Base-by-base conservation (phyloP, 2,329 filamentous ascomycete genomes). In the Colletotrichum orchidophilum region DNA sequence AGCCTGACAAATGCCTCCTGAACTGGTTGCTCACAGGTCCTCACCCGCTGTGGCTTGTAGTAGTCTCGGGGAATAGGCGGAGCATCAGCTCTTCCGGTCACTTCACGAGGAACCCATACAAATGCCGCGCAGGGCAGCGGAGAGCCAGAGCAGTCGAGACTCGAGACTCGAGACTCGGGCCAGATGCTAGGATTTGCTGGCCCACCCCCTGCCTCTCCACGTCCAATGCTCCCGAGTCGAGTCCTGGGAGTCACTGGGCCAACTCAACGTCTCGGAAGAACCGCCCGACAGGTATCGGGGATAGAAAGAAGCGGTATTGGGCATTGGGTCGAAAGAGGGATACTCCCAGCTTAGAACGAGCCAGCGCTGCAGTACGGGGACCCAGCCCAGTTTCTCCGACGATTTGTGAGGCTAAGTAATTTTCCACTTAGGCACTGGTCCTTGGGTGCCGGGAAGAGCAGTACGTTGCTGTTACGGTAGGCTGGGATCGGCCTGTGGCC, bases 111-210 rank as follows among this genome's bases (percentile, higher is more conserved):
- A 18, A 46, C 39, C 15, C 39, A 15, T 18, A 46, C 15, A 46
- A 18, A 9, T 46, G n/a, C 39, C 8, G 39, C 39, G 39, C 49
- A 63, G 18, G 29, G 46, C 24, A 63, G 12, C 29, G 21, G 54
- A 54, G 29, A 46, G 39, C 18, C 18, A 18, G 39, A 46, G 39
- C 39, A 46, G 39, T 46, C 39, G 7, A 46, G 6, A 46, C 39
- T 46, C 39, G 39, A n/a, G n/a, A n/a, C n/a, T 24, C 42, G 31
- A 42, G 42, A 69, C 42, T 42, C 33, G 24, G 55, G 42, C 53
- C 66, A 65, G 39, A 59, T 69, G 60, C 53, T 61, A 69, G 53
- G n/a, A n/a, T n/a, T n/a, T n/a, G n/a, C n/a, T n/a, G n/a, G n/a
- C n/a, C n/a, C n/a, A n/a, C n/a, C n/a, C 60, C 26, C 31, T 55